Evolutionary conservation across 306 rosid genomes (phyloP), one percentile per base, ranked within the genome.

Genomic region (Acacia melanoxylon): DNA sequence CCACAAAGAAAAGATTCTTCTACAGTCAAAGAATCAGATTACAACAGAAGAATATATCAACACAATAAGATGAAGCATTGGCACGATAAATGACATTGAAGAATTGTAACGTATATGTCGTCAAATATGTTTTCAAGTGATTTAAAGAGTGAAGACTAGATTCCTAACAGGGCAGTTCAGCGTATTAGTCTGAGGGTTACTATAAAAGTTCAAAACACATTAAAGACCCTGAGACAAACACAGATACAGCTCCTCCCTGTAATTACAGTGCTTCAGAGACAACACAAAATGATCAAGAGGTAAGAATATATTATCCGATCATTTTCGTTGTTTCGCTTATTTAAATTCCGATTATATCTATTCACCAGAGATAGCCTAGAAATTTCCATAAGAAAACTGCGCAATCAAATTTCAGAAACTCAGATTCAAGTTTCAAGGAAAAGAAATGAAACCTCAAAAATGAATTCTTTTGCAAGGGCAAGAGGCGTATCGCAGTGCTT

Each of bases 401-500:
- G 63, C 44, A 86, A 20, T 72, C 29, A 76, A n/a, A 24, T 20
- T 67, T 3, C 11, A 65, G 76, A 19, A 10, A 62, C 73, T 56
- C 6, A 74, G 62, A 87, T 8, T 68, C 4, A 81, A 17, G 40
- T 8, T 40, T n/a, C 17, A 56, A 72, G 58, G 40, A 51, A 61
- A 12, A 31, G 58, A 81, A 74, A 68, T 6, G 12, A 42, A 61
- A 92, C 98, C 95, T 75, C 90, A 6, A 93, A 87, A 68, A 90
- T 25, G 56, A 88, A 78, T 76, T 90, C 89, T 17, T 86, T 88
- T 10, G 41, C 80, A 77, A 89, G 91, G 44, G 91, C 92, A 75
- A 92, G 88, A 82, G 86, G 92, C 29, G 96, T 91, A 4, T 33
- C 22, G 85, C 97, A 92, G 78, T 86, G 80, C 85, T 88, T 90